Conservation (phyloP, 495 filamentous ascomycete species). For the Aspergillus kassunensis region DNA sequence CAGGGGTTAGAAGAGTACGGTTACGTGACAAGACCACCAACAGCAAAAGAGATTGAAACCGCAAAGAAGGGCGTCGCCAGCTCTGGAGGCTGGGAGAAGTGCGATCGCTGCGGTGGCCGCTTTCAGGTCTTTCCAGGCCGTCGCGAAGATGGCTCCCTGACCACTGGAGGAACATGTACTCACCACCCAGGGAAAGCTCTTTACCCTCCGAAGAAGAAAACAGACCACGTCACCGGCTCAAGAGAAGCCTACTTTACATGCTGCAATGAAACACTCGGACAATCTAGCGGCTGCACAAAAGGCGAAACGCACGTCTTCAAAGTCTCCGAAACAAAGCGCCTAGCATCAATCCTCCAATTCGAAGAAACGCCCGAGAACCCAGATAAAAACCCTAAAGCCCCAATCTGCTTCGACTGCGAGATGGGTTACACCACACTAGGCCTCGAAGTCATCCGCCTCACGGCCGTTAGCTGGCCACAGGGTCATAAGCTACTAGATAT, state of each 20-base stretch:
- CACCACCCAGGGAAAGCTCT: conserved; percentile 70
- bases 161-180: conserved; percentile 69
- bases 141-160: conserved; percentile 73
- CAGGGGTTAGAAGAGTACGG: conserved; percentile 59
- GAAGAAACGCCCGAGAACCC: conserved; percentile 64
- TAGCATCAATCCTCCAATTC: conserved; percentile 78
- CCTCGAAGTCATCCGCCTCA: conserved; percentile 83
- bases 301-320: conserved; percentile 83
- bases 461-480: conserved; percentile 79
- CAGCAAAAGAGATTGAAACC: conserved; percentile 53
- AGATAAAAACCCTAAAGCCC: conserved; percentile 30
- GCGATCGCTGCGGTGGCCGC: conserved; percentile 77
- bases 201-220: conserved; percentile 45
- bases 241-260: conserved; percentile 65
- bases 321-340: conserved; percentile 64
- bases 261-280: conserved; percentile 68
- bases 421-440: conserved; percentile 92
- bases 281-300: conserved; percentile 66
- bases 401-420: conserved; percentile 88
- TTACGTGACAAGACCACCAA: conserved; percentile 67
- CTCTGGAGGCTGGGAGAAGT: conserved; percentile 74
- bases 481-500: conserved; percentile 75
- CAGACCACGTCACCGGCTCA: conserved; percentile 41
- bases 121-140: conserved; percentile 94
- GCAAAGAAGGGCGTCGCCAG: conserved; percentile 62